Evolutionary conservation across 2,329 filamentous ascomycete genomes (phyloP), one percentile per base, ranked within the genome.

Genomic region (Exophiala dermatitidis): DNA sequence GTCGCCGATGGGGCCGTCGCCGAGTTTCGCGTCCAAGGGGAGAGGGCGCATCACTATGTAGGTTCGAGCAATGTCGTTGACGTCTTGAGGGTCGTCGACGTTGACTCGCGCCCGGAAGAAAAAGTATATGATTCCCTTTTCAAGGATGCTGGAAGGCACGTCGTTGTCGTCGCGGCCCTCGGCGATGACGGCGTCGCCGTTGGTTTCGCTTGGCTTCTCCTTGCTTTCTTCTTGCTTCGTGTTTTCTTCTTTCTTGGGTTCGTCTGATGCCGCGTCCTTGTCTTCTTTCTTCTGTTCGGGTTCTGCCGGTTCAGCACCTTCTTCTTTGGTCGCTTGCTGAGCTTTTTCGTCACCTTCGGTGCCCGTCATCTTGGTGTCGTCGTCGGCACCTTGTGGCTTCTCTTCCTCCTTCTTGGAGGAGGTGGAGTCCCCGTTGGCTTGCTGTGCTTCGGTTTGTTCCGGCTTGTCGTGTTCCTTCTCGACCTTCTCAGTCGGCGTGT

Each of bases 51-150:
- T 77, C 9, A 95, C 78, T 63, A 95, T 83, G 72, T 85, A 91
- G 58, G 79, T 89, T 46, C 88, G 84, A 40, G 86, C 82, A 46
- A 95, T 79, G 48, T 95, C 89, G 38, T 78, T 71, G 1, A 91
- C 75, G 43, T 78, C 77, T 12, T 84, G 77, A 0, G 88, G 84
- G 4, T 87, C 77, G 3, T 88, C 80, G 29, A 87, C 77, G 47
- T 82, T 81, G 36, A 95, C 87, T 8, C 88, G 83, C 5, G 83
- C 82, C 12, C 90, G 84, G 63, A 86, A 85, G 74, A 95, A 94
- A 77, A 95, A 95, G 74, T 95, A 95, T 61, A 95, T 83, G 62
- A 93, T 79, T 2, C 90, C 90, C 64, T 93, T 95, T 65, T 96
- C 90, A 2, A 94, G 76, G 28, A 95, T 82, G 54, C 74, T 83